phyloP scores from a whole-genome alignment of 31 red algal species.

The Asparagopsis taxiformis region DNA sequence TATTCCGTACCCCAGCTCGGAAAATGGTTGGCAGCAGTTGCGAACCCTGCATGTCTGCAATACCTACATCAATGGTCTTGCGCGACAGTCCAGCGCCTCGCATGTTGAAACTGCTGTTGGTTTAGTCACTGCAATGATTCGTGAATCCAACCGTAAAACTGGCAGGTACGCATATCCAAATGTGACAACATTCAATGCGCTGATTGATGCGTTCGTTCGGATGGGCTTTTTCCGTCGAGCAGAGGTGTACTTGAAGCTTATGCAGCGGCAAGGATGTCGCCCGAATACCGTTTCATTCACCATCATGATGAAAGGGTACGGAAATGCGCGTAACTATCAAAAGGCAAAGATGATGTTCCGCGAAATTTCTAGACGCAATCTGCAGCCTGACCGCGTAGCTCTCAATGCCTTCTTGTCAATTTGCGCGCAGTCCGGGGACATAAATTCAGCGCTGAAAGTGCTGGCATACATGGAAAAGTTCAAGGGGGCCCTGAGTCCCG shows the following conservation, averaged over 20 bases:
- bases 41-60: background rate
- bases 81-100: background rate
- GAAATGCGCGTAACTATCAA: conserved; percentile 11
- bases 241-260: conserved; percentile 20
- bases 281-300: conserved; percentile 33
- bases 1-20: conserved; percentile 1
- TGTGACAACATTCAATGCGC: conserved; percentile 20
- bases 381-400: conserved; percentile 33
- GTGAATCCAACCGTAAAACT: background rate
- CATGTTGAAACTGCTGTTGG: background rate
- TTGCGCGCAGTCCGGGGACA: conserved; percentile 31
- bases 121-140: background rate
- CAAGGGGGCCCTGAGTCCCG: conserved; percentile 26
- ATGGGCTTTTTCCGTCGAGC: conserved; percentile 12
- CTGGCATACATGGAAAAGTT: conserved; percentile 30
- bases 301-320: conserved; percentile 49
- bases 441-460: conserved; percentile 6
- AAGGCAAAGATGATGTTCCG: conserved; percentile 37
- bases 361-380: conserved; percentile 13
- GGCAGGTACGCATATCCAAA: conserved; percentile 3
- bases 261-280: conserved; percentile 4
- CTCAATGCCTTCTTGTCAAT: conserved; percentile 26
- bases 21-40: background rate
- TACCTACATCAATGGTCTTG: background rate
- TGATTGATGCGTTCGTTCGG: conserved; percentile 28